phyloP scores from a whole-genome alignment of 1,139 yeast genomes.

The Zygoascus meyerae region DNA sequence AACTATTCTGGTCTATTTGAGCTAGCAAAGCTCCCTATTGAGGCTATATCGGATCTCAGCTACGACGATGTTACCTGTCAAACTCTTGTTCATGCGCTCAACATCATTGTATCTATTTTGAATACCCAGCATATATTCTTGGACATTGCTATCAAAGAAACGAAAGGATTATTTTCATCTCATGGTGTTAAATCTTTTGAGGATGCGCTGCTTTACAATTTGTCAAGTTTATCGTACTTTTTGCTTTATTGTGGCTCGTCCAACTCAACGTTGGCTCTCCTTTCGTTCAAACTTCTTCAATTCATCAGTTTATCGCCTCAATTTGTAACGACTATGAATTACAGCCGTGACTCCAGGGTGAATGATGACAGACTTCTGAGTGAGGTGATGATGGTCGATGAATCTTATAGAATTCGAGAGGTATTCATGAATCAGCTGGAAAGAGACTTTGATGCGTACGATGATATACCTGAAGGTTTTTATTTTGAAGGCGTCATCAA shows the following conservation, averaged over 20 bases:
- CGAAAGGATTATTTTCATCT: slow-evolving; percentile 41
- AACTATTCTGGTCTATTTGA: slow-evolving; percentile 52
- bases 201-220: slow-evolving; percentile 64
- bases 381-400: slow-evolving; percentile 68
- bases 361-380: slow-evolving; percentile 63
- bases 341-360: slow-evolving; percentile 38
- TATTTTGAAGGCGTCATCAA: slow-evolving; percentile 1
- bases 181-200: slow-evolving; percentile 60
- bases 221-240: slow-evolving; percentile 63
- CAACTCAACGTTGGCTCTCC: slow-evolving; percentile 44
- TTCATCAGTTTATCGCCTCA: slow-evolving; percentile 46
- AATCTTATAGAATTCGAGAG: slow-evolving; percentile 57
- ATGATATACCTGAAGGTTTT: slow-evolving; percentile 12
- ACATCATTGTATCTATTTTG: slow-evolving; percentile 46
- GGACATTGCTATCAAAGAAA: slow-evolving; percentile 25
- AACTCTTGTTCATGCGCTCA: slow-evolving; percentile 36
- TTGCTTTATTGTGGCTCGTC: slow-evolving; percentile 64
- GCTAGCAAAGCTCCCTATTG: slow-evolving; percentile 53
- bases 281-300: slow-evolving; percentile 50
- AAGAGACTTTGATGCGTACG: slow-evolving; percentile 34
- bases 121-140: slow-evolving; percentile 44
- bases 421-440: slow-evolving; percentile 71
- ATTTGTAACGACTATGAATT: slow-evolving; percentile 38
- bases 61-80: slow-evolving; percentile 33
- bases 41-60: slow-evolving; percentile 42